Base-by-base conservation (phyloP, 148 eudicot genomes). In the Nepenthes mirabilis region DNA sequence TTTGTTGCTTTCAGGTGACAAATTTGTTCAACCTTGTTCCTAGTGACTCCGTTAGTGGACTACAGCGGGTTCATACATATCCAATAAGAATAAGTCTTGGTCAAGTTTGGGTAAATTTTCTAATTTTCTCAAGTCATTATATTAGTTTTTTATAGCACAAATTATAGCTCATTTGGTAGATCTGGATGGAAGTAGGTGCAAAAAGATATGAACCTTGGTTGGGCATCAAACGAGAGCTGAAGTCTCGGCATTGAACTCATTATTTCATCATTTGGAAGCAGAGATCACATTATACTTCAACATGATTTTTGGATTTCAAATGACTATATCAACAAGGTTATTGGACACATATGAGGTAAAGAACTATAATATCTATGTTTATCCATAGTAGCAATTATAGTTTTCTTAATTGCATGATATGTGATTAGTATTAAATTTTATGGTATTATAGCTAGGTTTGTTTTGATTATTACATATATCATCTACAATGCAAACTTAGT, bases 171-270 rank as follows among this genome's bases (percentile, higher is more conserved):
- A 33, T 40, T 7, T 14, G 40, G 56, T 60, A 91, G 95, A 79
- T 91, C 40, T 91, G 97, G 97, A 91, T 79, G 96, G 82, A 34
- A 83, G 86, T 65, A 88, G 81, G 58, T 83, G 97, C 79, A 91
- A 88, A 72, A 81, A 74, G 76, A 76, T 88, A 36, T 61, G 97
- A 68, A 88, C 88, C 33, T 77, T 91, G 83, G 64, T 77, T 2
- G 96, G 97, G 40, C 96, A 88, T 69, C 97, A 91, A 74, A 91
- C 96, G 37, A 80, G 97, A 80, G 81, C 94, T 0, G 97, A 96
- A 34, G 90, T 91, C 59, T 69, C 88, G 65, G 90, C 97, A 33
- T 91, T 96, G 97, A 81, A 74, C 76, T 91, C 97, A 2, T 93
- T 36, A 85, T 80, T 52, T 58, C 88, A 66, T 82, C 97, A 32